Conservation (phyloP, 163 green algal genomes). For the Prototheca wickerhamii region DNA sequence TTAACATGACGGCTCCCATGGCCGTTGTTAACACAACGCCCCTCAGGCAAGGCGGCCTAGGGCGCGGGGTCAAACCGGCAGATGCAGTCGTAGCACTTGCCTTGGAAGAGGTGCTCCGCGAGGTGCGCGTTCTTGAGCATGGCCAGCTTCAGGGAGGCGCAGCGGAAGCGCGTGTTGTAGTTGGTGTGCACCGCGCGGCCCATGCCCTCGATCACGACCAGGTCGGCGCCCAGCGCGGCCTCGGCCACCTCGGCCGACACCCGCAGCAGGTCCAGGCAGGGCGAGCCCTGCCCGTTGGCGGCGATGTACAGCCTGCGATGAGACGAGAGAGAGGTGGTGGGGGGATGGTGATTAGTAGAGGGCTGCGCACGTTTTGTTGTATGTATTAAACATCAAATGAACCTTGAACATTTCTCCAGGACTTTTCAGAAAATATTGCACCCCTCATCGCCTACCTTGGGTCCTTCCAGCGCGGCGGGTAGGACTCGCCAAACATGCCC, state of each 20-base stretch:
- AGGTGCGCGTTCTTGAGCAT: slow-evolving; percentile 90
- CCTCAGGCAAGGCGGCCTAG: neutral
- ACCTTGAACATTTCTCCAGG: neutral
- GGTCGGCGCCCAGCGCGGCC: slow-evolving; percentile 60
- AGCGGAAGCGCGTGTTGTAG: slow-evolving; percentile 57
- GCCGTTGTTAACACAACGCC: no score
- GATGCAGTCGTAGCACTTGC: slow-evolving; percentile 88
- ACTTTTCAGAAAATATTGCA: neutral
- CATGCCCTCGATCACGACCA: slow-evolving; percentile 89
- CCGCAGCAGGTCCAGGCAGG: slow-evolving; percentile 79
- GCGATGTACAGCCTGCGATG: slow-evolving; percentile 62
- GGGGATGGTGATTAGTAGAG: neutral
- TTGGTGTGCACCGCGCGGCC: slow-evolving; percentile 88
- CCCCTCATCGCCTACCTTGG: slow-evolving; percentile 7
- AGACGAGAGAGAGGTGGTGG: neutral
- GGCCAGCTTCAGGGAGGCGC: slow-evolving; percentile 71
- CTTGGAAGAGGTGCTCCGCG: slow-evolving; percentile 68
- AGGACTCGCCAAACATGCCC: slow-evolving; percentile 27
- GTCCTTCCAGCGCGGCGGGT: slow-evolving; percentile 21
- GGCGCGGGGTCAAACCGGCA: slow-evolving; percentile 41
- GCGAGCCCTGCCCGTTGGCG: slow-evolving; percentile 65
- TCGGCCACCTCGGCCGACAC: slow-evolving; percentile 63
- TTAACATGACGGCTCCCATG: no score
- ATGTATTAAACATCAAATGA: neutral
- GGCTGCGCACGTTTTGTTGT: neutral